Evolutionary conservation across 352 stramenopile species (phyloP).

Genomic region (Phytophthora podocarpi): DNA sequence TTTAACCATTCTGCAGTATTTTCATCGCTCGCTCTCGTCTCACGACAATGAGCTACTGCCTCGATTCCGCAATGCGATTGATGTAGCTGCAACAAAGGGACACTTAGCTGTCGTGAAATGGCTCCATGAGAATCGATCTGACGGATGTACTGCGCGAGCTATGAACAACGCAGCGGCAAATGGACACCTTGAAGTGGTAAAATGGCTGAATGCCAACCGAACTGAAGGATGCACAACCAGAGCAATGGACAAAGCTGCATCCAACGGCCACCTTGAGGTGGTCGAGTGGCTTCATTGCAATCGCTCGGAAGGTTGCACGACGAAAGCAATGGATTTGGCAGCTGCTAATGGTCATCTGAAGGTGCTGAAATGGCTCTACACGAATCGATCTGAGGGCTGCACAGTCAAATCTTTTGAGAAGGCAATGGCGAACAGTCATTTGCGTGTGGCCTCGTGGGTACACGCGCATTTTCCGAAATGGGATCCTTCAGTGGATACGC

Average conservation of each 20-base stretch:
- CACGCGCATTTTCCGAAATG: not conserved
- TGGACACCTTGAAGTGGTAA: constrained; percentile 2
- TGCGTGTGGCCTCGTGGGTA: constrained; percentile 6
- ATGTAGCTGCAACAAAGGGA: constrained; percentile 3
- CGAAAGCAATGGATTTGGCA: constrained; percentile 12
- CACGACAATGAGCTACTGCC: not conserved
- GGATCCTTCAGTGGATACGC: constrained; percentile 1
- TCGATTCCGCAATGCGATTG: constrained; percentile 8
- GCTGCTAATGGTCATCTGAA: constrained; percentile 8
- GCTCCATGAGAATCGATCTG: not conserved
- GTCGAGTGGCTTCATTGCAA: constrained; percentile 8
- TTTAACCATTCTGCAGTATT: constrained; percentile 9
- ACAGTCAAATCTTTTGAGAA: constrained; percentile 9
- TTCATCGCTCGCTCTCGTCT: not conserved
- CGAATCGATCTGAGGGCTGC: constrained; percentile 6
- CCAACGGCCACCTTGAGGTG: constrained; percentile 4
- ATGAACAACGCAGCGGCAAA: constrained; percentile 7
- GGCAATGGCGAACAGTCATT: constrained; percentile 5
- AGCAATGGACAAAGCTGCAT: constrained; percentile 5
- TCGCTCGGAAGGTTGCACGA: constrained; percentile 3
- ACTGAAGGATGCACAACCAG: not conserved
- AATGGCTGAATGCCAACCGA: constrained; percentile 6
- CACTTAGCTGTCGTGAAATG: constrained; percentile 2
- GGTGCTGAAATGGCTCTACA: constrained; percentile 6
- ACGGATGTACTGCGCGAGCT: not conserved